A percentile compares a stretch with the other conserved stretches of the same genome.
Evolutionary conservation across 148 eudicot genomes (phyloP).

Genomic region (Vaccinium macrocarpon): DNA sequence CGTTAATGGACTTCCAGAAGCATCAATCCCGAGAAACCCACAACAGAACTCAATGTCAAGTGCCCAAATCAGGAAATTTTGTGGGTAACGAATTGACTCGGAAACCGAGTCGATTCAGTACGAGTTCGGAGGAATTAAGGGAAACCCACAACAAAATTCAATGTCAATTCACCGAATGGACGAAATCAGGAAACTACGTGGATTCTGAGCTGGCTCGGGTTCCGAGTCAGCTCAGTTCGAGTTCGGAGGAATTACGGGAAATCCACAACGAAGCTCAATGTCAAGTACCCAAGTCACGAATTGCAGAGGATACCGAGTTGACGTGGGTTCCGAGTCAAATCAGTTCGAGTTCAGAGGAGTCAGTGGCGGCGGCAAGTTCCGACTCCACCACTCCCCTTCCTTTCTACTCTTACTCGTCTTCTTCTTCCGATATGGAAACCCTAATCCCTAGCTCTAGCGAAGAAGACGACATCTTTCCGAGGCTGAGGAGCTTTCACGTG

Average conservation of each 20-base stretch:
- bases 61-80: neutral
- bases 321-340: conserved; percentile 22
- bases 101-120: conserved; percentile 18
- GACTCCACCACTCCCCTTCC: conserved; percentile 45
- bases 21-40: conserved; percentile 13
- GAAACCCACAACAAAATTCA: neutral
- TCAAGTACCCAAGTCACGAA: neutral
- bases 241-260: neutral
- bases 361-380: conserved; percentile 30
- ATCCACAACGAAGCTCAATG: neutral
- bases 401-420: conserved; percentile 56
- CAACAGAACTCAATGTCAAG: neutral
- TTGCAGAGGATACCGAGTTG: conserved; percentile 24
- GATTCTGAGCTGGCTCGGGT: neutral
- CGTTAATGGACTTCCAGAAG: conserved; percentile 18
- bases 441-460: conserved; percentile 25
- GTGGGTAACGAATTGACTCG: conserved; percentile 35
- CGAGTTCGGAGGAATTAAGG: conserved; percentile 40
- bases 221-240: neutral
- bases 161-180: neutral
- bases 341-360: conserved; percentile 48
- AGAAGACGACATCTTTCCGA: conserved; percentile 45
- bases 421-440: conserved; percentile 48
- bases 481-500: conserved; percentile 44
- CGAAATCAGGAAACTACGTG: neutral